These are phyloP conservation scores for Cladosporium sp. DNA, from an alignment of 2,329 filamentous ascomycete species.

Conservation along the genomic window DNA sequence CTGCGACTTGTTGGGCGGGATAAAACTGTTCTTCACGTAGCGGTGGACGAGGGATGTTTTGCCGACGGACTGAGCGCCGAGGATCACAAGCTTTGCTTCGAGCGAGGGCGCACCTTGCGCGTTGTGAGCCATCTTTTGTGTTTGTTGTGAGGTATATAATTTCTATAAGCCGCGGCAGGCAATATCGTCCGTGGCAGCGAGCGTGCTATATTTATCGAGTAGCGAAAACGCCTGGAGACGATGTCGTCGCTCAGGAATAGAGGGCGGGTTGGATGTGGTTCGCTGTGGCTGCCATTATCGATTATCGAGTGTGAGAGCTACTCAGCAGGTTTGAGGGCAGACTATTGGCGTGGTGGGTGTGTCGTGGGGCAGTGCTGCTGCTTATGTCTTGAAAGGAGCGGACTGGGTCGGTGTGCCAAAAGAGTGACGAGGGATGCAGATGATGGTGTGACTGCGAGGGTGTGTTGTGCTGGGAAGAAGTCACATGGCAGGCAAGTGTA, in stretches of 20 bases:
- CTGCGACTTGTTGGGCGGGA: conserved; percentile 52
- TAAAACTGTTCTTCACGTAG: conserved; percentile 71
- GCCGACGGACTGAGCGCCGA: conserved; percentile 76
- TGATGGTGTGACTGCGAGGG: background rate
- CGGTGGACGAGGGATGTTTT: conserved; percentile 78
- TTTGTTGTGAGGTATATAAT: background rate
- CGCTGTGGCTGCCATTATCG: conserved; percentile 6
- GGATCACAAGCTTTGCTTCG: conserved; percentile 79
- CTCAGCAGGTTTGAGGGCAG: background rate
- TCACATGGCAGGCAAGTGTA: conserved; percentile 15
- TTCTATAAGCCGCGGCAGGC: background rate
- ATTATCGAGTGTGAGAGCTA: conserved; percentile 6
- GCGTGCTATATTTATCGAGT: background rate
- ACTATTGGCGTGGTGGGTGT: conserved; percentile 7
- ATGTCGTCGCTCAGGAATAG: conserved; percentile 5
- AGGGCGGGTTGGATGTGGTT: background rate
- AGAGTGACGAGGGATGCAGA: conserved; percentile 1
- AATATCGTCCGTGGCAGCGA: background rate
- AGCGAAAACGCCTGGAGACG: background rate
- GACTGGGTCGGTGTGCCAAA: background rate
- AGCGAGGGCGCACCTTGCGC: conserved; percentile 44
- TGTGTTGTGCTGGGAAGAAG: background rate
- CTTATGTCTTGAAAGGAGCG: background rate
- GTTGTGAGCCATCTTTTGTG: conserved; percentile 11
- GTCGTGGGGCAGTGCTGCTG: background rate